Base-by-base conservation (phyloP, 768 basidiomycete species). In the Mycena rosella region DNA sequence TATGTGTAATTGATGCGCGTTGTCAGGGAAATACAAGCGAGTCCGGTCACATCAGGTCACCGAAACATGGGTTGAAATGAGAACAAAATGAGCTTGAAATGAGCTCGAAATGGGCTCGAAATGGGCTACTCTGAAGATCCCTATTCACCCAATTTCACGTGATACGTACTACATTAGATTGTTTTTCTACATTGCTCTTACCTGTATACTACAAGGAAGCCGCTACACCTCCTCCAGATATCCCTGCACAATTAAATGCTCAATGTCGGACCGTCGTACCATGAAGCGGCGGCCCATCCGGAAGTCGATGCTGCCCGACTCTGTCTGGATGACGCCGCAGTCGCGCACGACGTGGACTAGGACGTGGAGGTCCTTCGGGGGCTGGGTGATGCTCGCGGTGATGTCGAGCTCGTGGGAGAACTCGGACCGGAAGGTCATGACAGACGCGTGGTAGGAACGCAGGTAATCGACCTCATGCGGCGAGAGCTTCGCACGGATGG, bases 201-300 rank as follows among this genome's bases (percentile, higher is more conserved):
- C n/a, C n/a, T n/a, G n/a, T n/a, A n/a, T n/a, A n/a, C n/a, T n/a
- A n/a, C n/a, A 34, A 34, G 5, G 11, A 34, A 34, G 11, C 32
- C 51, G 27, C 54, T 68, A 91, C 67, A 97, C 90, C 74, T 96
- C 90, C 82, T 98, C 94, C 71, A 99, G 81, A 78, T 92, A 97
- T 5, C 96, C 96, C 75, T 96, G 94, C 1, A 96, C 90, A 72
- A 99, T 95, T 72, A 99, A 85, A 77, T 96, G 92, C 77, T 99
- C 98, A 68, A 99, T 91, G 76, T 96, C 95, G 9, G 93, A 88
- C 71, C 95, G 83, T 40, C 94, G 84, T 57, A 98, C 91, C 85
- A 96, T 90, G 74, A 94, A 97, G 69, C 97, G 82, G 78, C 95
- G 92, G 0, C 96, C 97, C 78, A 91, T 93, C 75, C 88, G 87